Conservation (phyloP, 352 stramenopile genomes). For the Phytophthora pluvialis region DNA sequence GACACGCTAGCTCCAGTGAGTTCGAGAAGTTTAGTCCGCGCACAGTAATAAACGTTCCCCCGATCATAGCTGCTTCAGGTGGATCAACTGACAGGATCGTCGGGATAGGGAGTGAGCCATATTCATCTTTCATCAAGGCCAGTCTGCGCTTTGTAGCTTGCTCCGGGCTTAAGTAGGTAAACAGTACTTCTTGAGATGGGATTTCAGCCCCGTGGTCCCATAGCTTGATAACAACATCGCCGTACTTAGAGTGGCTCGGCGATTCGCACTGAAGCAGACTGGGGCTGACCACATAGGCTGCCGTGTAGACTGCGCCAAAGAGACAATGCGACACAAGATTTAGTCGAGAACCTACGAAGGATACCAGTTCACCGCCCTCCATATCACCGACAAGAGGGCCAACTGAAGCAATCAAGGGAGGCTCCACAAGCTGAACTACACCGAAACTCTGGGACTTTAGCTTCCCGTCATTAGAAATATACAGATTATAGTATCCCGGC, state of each 20-base stretch:
- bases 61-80: constrained; percentile 21
- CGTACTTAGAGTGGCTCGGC: constrained; percentile 43
- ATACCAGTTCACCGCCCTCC: constrained; percentile 50
- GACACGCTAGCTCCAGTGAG: constrained; percentile 74
- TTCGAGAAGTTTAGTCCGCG: constrained; percentile 80
- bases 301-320: constrained; percentile 53
- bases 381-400: constrained; percentile 36
- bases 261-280: constrained; percentile 44
- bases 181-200: constrained; percentile 40
- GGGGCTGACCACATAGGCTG: constrained; percentile 39
- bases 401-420: constrained; percentile 52
- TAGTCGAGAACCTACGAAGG: constrained; percentile 55
- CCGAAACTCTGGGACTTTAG: constrained; percentile 49
- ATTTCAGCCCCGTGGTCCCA: constrained; percentile 49
- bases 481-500: constrained; percentile 41
- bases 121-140: constrained; percentile 6
- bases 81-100: constrained; percentile 33
- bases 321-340: constrained; percentile 68
- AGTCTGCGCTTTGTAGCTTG: constrained; percentile 14
- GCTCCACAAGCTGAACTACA: constrained; percentile 48
- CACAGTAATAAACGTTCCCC: constrained; percentile 79
- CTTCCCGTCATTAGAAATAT: constrained; percentile 60
- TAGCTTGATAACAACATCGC: constrained; percentile 51
- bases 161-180: constrained; percentile 51
- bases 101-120: constrained; percentile 1